Base-by-base conservation (phyloP, 164 flowering plant species). In the Litsea cubeba region DNA sequence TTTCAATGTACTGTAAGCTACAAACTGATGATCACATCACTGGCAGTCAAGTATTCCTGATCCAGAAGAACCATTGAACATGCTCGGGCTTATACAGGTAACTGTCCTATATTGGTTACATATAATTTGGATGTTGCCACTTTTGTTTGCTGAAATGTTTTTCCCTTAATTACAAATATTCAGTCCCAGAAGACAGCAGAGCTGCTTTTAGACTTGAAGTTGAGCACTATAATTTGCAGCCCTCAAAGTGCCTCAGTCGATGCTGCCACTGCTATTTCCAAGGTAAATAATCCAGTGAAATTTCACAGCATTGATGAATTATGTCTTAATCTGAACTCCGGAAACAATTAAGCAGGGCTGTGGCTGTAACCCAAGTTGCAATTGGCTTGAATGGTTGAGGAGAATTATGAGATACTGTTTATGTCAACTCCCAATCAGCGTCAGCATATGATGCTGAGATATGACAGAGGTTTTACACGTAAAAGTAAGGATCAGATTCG, bases 101-200 rank as follows among this genome's bases (percentile, higher is more conserved):
- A 6, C 20, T 23, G 40, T 65, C 75, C 64, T 18, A 28, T 62
- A 46, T 26, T 57, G 62, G 64, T 64, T 70, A 57, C 69, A 70
- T 77, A 30, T 22, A 58, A 68, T 32, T 23, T 74, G 30, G 23
- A 58, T 57, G 6, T 18, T 50, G 54, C 22, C 23, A 15, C n/a
- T 30, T 65, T 26, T 5, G 65, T 10, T 17, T 15, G 64, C 60
- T 77, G 12, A 71, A 70, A 51, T 80, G 74, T 78, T 74, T 70
- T 49, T 65, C 25, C 26, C 66, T 54, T 25, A 17, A n/a, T 40
- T 69, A 64, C 65, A 65, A 50, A 65, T 66, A 65, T 46, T 25
- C 88, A 95, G 99, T 85, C 93, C 69, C 97, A 93, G 81, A 95
- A 93, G 88, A 88, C 89, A 68, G 97, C 98, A 58, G 98, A 93